Evolutionary conservation across 1,284 basidiomycete genomes (phyloP).

Genomic region (Sporisorium exsertum): DNA sequence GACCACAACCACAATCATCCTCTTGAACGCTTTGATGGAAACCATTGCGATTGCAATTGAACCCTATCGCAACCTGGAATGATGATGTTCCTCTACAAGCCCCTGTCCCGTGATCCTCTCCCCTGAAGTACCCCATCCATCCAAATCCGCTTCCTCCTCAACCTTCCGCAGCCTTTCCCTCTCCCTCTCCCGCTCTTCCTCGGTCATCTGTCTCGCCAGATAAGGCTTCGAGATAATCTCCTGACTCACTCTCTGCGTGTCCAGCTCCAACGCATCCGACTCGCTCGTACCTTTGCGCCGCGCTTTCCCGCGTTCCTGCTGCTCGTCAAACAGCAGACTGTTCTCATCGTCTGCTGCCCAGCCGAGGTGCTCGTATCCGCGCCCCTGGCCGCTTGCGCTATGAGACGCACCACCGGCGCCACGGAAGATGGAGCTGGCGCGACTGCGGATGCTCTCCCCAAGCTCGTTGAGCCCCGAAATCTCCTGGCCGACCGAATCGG

Average conservation of each 20-base stretch:
- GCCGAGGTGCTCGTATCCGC: slow-evolving; percentile 29
- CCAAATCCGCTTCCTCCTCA: slow-evolving; percentile 55
- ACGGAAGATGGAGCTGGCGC: slow-evolving; percentile 35
- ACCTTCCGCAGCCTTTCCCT: slow-evolving; percentile 44
- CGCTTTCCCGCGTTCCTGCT: slow-evolving; percentile 24
- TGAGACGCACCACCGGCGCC: background rate
- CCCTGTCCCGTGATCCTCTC: slow-evolving; percentile 45
- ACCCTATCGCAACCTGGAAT: slow-evolving; percentile 8
- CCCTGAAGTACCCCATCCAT: slow-evolving; percentile 48
- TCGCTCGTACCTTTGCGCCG: slow-evolving; percentile 36
- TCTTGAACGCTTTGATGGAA: background rate
- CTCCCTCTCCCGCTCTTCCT: slow-evolving; percentile 35
- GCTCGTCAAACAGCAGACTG: slow-evolving; percentile 34
- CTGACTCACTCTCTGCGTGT: slow-evolving; percentile 43
- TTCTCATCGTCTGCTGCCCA: slow-evolving; percentile 26
- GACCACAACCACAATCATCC: background rate
- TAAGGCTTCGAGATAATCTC: slow-evolving; percentile 27
- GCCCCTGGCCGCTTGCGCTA: background rate
- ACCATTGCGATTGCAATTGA: background rate
- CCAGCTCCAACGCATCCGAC: slow-evolving; percentile 43
- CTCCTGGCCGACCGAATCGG: slow-evolving; percentile 38
- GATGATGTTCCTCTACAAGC: slow-evolving; percentile 42
- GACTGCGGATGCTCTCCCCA: slow-evolving; percentile 34
- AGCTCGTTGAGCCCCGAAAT: slow-evolving; percentile 41
- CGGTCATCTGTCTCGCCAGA: slow-evolving; percentile 8